A percentile compares a stretch with the other conserved stretches of the same genome.
These are phyloP conservation scores for Cenococcum geophilum DNA, from an alignment of 495 filamentous ascomycete genomes.

Conservation along the genomic window DNA sequence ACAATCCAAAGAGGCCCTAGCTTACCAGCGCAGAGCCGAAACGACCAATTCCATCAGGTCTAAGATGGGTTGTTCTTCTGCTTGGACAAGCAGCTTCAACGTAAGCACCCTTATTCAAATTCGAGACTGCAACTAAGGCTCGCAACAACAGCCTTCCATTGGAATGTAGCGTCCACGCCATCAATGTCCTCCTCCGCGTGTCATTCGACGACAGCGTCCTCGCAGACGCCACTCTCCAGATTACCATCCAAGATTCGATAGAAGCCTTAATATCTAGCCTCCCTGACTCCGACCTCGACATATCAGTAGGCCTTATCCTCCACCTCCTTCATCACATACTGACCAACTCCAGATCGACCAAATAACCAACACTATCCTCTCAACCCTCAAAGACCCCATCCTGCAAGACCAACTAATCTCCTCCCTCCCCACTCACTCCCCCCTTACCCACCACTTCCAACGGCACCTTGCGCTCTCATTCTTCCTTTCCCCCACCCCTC, in stretches of 20 bases:
- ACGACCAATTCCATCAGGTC: conserved; percentile 6
- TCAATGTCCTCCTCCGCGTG: conserved; percentile 17
- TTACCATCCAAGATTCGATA: conserved; percentile 17
- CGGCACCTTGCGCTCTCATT: conserved; percentile 69
- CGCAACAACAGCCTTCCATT: not conserved
- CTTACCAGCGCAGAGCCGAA: not conserved
- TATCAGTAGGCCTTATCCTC: not conserved
- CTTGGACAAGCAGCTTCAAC: conserved; percentile 10
- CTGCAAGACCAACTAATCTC: conserved; percentile 22
- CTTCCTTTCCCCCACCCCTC: conserved; percentile 43
- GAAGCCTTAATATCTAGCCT: conserved; percentile 18
- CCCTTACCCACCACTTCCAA: conserved; percentile 55
- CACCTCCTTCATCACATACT: not conserved
- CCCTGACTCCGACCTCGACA: not conserved
- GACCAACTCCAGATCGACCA: conserved; percentile 11
- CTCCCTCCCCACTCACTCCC: conserved; percentile 30
- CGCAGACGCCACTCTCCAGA: conserved; percentile 5
- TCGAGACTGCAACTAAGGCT: not conserved
- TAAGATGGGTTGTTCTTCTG: conserved; percentile 14
- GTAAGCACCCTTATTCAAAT: not conserved
- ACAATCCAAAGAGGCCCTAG: not conserved
- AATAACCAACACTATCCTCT: conserved; percentile 10
- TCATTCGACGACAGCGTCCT: conserved; percentile 24
- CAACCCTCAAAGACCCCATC: conserved; percentile 13
- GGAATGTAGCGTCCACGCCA: conserved; percentile 7